Evolutionary conservation across 768 basidiomycete genomes (phyloP).

Genomic region (Bullera alba): DNA sequence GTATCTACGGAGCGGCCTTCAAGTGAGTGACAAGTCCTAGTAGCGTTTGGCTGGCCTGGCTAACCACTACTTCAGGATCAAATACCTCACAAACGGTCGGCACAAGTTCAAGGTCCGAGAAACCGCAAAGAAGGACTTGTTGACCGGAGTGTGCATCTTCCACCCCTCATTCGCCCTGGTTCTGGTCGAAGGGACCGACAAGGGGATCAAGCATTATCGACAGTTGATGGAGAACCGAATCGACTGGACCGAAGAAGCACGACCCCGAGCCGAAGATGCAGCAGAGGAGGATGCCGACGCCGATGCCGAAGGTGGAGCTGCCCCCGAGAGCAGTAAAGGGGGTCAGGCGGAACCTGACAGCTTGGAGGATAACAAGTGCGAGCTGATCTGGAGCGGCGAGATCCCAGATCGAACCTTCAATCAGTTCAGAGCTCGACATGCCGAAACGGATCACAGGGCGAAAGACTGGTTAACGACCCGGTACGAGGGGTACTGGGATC

Average conservation of each 20-base stretch:
- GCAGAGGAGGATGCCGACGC: conserved; percentile 55
- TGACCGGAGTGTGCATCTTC: conserved; percentile 86
- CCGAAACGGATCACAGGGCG: conserved; percentile 61
- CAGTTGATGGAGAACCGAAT: conserved; percentile 79
- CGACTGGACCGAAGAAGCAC: conserved; percentile 85
- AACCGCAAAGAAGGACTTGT: conserved; percentile 84
- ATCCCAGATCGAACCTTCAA: conserved; percentile 74
- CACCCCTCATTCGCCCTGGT: conserved; percentile 82
- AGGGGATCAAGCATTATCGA: conserved; percentile 79
- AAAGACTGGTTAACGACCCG: conserved; percentile 79
- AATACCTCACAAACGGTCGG: conserved; percentile 77
- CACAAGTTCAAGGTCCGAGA: conserved; percentile 95
- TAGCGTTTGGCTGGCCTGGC: background rate
- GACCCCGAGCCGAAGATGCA: conserved; percentile 64
- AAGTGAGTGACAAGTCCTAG: conserved; percentile 58
- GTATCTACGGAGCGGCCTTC: conserved; percentile 74
- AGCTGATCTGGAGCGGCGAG: conserved; percentile 86
- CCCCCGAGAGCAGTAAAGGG: conserved; percentile 15
- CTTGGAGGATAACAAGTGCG: conserved; percentile 82
- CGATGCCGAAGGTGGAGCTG: conserved; percentile 17
- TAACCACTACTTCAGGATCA: conserved; percentile 56
- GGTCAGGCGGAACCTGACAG: conserved; percentile 48
- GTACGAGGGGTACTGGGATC: conserved; percentile 87
- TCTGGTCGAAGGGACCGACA: conserved; percentile 84
- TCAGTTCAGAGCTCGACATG: conserved; percentile 62